phyloP scores from a whole-genome alignment of 345 rosid genomes.

The Turnera subulata region DNA sequence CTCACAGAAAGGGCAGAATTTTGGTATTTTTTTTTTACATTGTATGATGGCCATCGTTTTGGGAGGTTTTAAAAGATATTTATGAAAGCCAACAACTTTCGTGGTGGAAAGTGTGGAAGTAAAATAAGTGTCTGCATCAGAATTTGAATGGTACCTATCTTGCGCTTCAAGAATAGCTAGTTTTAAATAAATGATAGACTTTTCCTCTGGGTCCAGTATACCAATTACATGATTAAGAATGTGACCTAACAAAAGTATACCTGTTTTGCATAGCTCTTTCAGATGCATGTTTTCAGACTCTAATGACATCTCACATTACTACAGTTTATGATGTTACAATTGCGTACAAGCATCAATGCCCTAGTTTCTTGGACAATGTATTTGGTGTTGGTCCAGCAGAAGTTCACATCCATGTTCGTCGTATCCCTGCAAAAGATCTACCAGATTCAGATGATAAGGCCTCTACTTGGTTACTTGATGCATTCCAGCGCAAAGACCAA shows the following conservation, averaged over 20 bases:
- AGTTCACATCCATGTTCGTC: constrained; percentile 71
- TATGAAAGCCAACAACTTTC: too few species aligned
- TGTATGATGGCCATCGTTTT: too few species aligned
- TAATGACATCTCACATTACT: constrained; percentile 4
- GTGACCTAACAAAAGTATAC: too few species aligned
- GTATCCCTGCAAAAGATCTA: constrained; percentile 41
- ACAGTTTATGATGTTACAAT: constrained; percentile 82
- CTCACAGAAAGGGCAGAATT: too few species aligned
- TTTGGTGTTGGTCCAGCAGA: constrained; percentile 79
- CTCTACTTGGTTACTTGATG: constrained; percentile 54
- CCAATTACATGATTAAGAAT: not conserved
- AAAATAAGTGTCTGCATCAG: too few species aligned
- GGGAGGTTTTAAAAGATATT: too few species aligned
- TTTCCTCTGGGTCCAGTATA: too few species aligned
- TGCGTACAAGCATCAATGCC: constrained; percentile 63
- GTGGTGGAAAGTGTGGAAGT: too few species aligned
- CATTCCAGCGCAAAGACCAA: constrained; percentile 58
- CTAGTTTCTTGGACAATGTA: constrained; percentile 73
- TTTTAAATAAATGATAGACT: too few species aligned
- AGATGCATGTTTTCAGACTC: not conserved
- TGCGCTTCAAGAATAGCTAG: too few species aligned
- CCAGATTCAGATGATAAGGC: constrained; percentile 45
- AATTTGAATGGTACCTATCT: too few species aligned
- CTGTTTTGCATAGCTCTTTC: not conserved
- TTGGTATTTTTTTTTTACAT: too few species aligned